Conservation (phyloP, 495 filamentous ascomycete genomes). For the Platismatia glauca region DNA sequence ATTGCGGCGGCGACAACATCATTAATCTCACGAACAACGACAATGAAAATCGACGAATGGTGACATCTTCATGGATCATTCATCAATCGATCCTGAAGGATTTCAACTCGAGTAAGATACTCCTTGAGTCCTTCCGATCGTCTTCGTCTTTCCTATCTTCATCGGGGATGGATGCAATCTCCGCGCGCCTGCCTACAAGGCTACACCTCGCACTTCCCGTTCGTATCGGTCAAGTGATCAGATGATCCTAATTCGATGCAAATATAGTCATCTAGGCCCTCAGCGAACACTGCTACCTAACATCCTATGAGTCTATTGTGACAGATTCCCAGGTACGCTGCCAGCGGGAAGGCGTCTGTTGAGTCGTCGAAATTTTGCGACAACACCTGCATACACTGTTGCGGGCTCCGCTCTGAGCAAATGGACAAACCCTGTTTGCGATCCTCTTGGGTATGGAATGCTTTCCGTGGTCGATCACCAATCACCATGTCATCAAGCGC, state of each 20-base stretch:
- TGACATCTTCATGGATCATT: too few relatives aligned
- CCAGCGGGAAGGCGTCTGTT: background rate
- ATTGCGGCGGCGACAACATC: slow-evolving; percentile 1
- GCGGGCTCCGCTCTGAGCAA: slow-evolving; percentile 2
- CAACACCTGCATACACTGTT: background rate
- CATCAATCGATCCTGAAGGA: background rate
- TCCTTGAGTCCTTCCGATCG: background rate
- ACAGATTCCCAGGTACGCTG: background rate
- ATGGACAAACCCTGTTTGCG: background rate
- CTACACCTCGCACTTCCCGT: background rate
- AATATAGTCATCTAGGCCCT: background rate
- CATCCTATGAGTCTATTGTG: background rate
- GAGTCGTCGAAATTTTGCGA: background rate
- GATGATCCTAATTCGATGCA: background rate
- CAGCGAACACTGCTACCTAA: background rate
- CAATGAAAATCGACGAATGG: too few relatives aligned
- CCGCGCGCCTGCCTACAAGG: background rate
- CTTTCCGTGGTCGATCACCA: background rate
- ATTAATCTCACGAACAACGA: too few relatives aligned
- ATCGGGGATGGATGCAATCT: background rate
- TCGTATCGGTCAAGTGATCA: background rate
- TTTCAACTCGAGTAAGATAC: background rate
- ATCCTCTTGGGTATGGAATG: background rate
- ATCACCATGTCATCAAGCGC: slow-evolving; percentile 1
- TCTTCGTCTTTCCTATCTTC: background rate